Percentiles rank a stretch among this genome's conserved stretches.
These are phyloP conservation scores for Sphaerostilbella broomeana DNA, from an alignment of 2,329 filamentous ascomycete genomes.

Conservation along the genomic window DNA sequence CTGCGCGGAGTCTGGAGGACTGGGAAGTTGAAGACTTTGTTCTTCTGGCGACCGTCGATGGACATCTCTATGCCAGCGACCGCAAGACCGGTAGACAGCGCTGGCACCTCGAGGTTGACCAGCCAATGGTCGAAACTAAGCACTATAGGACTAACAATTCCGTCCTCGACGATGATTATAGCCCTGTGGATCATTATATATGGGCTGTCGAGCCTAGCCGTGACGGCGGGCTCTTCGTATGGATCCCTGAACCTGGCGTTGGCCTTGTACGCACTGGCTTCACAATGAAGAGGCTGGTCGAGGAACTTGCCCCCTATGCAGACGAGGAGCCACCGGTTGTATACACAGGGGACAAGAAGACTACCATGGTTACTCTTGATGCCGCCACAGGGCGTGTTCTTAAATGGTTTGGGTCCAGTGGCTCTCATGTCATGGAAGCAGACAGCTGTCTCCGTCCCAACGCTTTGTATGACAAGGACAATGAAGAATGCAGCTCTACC, in stretches of 20 bases:
- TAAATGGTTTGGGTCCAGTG: constrained; percentile 75
- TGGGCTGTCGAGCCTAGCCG: constrained; percentile 93
- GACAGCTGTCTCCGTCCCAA: constrained; percentile 70
- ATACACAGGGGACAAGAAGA: constrained; percentile 89
- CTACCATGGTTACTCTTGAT: constrained; percentile 81
- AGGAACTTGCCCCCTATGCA: constrained; percentile 70
- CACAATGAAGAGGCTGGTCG: constrained; percentile 82
- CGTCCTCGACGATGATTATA: constrained; percentile 50
- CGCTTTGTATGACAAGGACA: constrained; percentile 57
- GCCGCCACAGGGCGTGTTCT: constrained; percentile 76
- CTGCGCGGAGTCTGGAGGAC: constrained; percentile 96
- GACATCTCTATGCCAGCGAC: constrained; percentile 87
- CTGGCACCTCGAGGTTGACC: constrained; percentile 79
- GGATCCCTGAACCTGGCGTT: constrained; percentile 57
- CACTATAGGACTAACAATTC: constrained; percentile 70
- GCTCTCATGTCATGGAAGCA: constrained; percentile 59
- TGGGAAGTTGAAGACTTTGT: constrained; percentile 99
- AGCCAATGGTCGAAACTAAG: constrained; percentile 84
- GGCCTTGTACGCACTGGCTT: constrained; percentile 61
- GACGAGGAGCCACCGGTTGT: constrained; percentile 70
- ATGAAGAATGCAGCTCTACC: constrained; percentile 69
- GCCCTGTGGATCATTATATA: constrained; percentile 73
- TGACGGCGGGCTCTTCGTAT: constrained; percentile 81
- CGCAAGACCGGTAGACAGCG: constrained; percentile 75
- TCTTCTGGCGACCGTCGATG: constrained; percentile 99